These are phyloP conservation scores for Ocimum tenuiflorum DNA, from an alignment of 257 asterid genomes.

Conservation along the genomic window DNA sequence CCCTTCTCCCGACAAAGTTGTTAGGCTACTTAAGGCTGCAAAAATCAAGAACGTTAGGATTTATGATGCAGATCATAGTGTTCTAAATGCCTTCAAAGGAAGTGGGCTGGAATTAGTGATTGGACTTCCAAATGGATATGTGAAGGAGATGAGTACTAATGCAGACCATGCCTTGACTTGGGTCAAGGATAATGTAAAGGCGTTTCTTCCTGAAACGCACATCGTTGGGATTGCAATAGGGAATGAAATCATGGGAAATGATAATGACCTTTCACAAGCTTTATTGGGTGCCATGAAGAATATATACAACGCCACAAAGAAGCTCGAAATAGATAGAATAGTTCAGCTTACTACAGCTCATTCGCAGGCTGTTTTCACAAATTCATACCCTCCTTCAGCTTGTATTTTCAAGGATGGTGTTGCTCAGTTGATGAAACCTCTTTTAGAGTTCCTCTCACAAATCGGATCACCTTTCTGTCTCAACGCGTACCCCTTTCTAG, in stretches of 20 bases:
- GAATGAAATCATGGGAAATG: conserved; percentile 65
- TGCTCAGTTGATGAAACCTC: conserved; percentile 73
- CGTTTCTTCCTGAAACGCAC: conserved; percentile 74
- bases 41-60: conserved; percentile 89
- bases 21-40: conserved; percentile 61
- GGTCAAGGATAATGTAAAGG: conserved; percentile 79
- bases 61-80: conserved; percentile 69
- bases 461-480: conserved; percentile 86
- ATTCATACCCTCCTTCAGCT: conserved; percentile 90
- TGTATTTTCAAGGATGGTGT: conserved; percentile 63
- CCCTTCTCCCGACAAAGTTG: conserved; percentile 88
- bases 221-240: conserved; percentile 88
- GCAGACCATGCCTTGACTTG: conserved; percentile 73
- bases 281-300: conserved; percentile 68
- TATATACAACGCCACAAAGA: conserved; percentile 64
- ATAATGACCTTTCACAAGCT: conserved; percentile 43
- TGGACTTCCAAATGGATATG: conserved; percentile 66
- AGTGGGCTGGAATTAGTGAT: conserved; percentile 84
- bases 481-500: conserved; percentile 91
- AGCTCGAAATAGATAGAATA: conserved; percentile 41
- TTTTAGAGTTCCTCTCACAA: conserved; percentile 62
- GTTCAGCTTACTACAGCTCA: conserved; percentile 84
- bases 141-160: conserved; percentile 58
- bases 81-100: conserved; percentile 72
- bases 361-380: conserved; percentile 58